Base-by-base conservation (phyloP, 345 rosid species). In the Noccaea caerulescens region DNA sequence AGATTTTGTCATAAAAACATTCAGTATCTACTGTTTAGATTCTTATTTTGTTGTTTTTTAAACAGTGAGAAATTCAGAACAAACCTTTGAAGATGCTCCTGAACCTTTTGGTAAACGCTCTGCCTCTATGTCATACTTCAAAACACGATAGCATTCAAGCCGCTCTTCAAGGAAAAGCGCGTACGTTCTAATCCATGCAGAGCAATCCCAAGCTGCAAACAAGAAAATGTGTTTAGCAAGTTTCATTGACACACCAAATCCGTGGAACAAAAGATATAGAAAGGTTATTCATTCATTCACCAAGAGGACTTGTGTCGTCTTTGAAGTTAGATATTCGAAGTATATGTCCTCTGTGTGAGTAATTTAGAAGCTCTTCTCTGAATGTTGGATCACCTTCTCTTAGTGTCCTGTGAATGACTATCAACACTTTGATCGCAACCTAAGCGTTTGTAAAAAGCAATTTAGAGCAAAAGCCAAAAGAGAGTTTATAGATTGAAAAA, bases 361-460 rank as follows among this genome's bases (percentile, higher is more conserved):
- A 94, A 62, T 89, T 91, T 25, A 89, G 89, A 69, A 94, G 84
- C 79, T 94, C 99, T 78, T 91, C 99, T 58, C 89, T 96, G 42
- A 94, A 91, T 12, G 97, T 89, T 10, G 95, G 95, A 77, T 94
- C 99, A 75, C 93, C 98, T 85, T 94, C 99, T 79, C 97, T 89
- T 76, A 94, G 60, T 76, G 99, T 93, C 76, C 99, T 97, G 62
- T 94, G 99, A 78, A 94, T 92, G 36, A 91, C 88, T 23, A 94
- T 55, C 64, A 94, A 82, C 46, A 96, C 91, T 79, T 94, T 94
- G 69, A 91, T 78, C 1, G 99, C 99, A 10, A 94, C 99, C 99
- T 94, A 58, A 25, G 63, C 60, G 57, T 62, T 62, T 55, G 55
- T 27, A 3, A 6, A 13, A 58, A 36, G 9, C 53, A 73, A 47